Base-by-base conservation (phyloP, 352 stramenopile species). In the Pythium oligandrum region DNA sequence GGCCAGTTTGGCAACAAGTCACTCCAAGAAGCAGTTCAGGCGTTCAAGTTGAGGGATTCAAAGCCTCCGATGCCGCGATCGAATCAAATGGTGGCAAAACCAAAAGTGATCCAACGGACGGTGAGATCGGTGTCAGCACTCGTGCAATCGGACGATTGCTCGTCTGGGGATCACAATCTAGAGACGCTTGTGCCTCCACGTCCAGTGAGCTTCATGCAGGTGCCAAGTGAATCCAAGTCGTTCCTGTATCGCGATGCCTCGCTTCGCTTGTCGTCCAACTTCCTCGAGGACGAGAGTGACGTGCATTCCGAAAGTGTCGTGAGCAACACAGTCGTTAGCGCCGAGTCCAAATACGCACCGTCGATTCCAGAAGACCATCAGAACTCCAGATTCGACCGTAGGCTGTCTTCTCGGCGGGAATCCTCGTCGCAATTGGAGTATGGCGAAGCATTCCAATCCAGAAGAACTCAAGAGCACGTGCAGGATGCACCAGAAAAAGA, bases 1-100 rank as follows among this genome's bases (percentile, higher is more conserved):
- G 80, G 72, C 26, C 70, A 91, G n/a, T 89, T 91, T 49, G 66
- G 55, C 3, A 87, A 87, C 48, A 81, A 75, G 59, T 82, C 72
- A 10, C 64, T 88, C 10, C 61, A 73, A 4, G 74, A 91, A 61
- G 76, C 81, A 2, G 73, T 88, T 35, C 49, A 74, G 11, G 59
- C 46, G 11, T 88, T 87, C 40, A 68, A 64, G 6, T 56, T 91
- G 3, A 70, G 75, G 31, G 59, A 83, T 17, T 12, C 7, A 12
- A 42, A 42, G 38, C 7, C 38, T 12, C 7, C 38, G 0, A 12
- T 12, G 38, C 38, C 38, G 38, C 12, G 7, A 42, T 42, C 38
- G 12, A 8, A 12, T 42, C 38, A 42, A 12, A 26, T 26, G 17
- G 17, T 26, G 17, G 17, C 17, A 26, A 26, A 26, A 26, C 17